These are phyloP conservation scores for Eutypa lata DNA, from an alignment of 2,329 filamentous ascomycete genomes.

Conservation along the genomic window DNA sequence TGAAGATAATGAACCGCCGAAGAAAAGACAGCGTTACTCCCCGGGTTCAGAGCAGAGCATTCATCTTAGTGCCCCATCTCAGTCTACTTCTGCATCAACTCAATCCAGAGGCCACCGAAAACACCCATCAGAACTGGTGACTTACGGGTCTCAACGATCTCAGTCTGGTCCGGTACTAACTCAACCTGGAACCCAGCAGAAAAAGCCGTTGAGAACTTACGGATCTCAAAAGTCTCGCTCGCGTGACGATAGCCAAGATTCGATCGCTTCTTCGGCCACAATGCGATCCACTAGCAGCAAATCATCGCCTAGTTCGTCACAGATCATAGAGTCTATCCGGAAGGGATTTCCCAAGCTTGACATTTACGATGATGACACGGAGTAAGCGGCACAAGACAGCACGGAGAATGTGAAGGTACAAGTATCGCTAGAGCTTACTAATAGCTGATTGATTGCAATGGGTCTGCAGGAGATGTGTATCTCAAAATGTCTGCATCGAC, in stretches of 20 bases:
- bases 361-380: too few species aligned
- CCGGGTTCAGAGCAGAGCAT: not conserved
- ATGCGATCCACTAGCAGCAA: not conserved
- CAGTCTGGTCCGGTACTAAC: too few species aligned
- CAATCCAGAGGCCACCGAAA: not conserved
- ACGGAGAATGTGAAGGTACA: too few species aligned
- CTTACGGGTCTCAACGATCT: not conserved
- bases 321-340: not conserved
- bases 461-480: too few species aligned
- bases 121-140: not conserved
- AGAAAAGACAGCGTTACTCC: conserved; percentile 7
- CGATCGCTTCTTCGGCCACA: conserved; percentile 5
- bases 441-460: too few species aligned
- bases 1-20: not conserved
- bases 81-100: conserved; percentile 4
- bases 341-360: too few species aligned
- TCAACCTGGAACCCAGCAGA: not conserved
- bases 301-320: not conserved
- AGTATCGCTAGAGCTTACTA: too few species aligned
- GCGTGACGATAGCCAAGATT: conserved; percentile 4
- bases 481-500: too few species aligned
- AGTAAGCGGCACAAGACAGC: too few species aligned
- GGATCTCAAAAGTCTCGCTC: conserved; percentile 2
- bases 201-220: not conserved
- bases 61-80: too few species aligned